phyloP scores from a whole-genome alignment of 208 protist genomes.

The Leishmania arabica region DNA sequence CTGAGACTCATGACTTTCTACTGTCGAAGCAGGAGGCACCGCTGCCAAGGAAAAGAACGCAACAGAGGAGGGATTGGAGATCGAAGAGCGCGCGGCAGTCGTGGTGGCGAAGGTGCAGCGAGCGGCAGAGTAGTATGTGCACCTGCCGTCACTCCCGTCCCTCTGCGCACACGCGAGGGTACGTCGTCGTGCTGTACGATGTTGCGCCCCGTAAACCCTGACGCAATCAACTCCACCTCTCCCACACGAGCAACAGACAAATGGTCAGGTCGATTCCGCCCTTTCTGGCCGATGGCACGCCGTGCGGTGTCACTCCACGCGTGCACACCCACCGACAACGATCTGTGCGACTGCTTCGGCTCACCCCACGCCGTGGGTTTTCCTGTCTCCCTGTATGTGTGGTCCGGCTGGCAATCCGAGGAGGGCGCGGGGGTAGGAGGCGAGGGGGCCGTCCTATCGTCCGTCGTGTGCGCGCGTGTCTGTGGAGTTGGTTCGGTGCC shows the following conservation, averaged over 20 bases:
- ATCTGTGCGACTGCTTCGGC: background rate
- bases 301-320: background rate
- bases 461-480: background rate
- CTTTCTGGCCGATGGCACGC: background rate
- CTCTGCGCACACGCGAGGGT: background rate
- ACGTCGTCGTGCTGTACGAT: background rate
- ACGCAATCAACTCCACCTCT: background rate
- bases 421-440: background rate
- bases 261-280: background rate
- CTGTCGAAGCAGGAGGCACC: background rate
- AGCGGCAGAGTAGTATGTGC: background rate
- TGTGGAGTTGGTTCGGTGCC: background rate
- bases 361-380: background rate
- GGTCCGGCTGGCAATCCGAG: background rate
- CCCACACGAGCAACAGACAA: background rate
- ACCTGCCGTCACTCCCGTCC: background rate
- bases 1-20: constrained; percentile 26
- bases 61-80: background rate
- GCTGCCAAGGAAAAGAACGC: background rate
- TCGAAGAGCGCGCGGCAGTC: background rate
- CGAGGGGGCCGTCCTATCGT: background rate
- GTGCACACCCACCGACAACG: background rate
- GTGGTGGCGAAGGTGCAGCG: background rate
- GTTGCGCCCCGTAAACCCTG: background rate
- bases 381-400: background rate